Evolutionary conservation across 352 stramenopile species (phyloP).

Genomic region (Phytophthora capsici): DNA sequence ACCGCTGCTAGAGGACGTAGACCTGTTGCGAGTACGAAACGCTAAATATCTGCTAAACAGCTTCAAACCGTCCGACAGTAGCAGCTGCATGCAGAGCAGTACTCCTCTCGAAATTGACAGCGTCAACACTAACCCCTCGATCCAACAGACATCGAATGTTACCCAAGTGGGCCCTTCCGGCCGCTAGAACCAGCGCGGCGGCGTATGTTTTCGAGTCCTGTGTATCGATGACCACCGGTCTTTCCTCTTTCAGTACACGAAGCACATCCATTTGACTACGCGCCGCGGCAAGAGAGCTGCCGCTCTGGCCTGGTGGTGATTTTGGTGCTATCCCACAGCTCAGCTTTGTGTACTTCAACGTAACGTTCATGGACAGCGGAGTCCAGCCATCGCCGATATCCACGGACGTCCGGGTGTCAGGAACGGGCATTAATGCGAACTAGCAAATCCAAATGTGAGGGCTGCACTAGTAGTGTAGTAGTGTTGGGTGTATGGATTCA

Average conservation of each 20-base stretch:
- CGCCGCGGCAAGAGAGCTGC: constrained; percentile 16
- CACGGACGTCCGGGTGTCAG: constrained; percentile 10
- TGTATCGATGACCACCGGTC: constrained; percentile 15
- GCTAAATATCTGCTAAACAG: no score
- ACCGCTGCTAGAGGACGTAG: no score
- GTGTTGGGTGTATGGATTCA: no score
- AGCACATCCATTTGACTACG: constrained; percentile 30
- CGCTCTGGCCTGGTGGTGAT: not conserved
- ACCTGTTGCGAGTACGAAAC: no score
- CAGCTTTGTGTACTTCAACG: constrained; percentile 28
- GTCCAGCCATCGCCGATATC: constrained; percentile 27
- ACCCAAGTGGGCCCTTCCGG: constrained; percentile 19
- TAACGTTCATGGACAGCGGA: constrained; percentile 25
- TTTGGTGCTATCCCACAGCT: constrained; percentile 11
- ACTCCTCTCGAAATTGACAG: constrained; percentile 3
- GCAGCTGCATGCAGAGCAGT: constrained; percentile 26
- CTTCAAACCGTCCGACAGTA: constrained; percentile 15
- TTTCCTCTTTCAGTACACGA: constrained; percentile 36
- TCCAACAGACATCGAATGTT: constrained; percentile 35
- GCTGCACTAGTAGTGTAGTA: no score
- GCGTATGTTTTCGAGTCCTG: constrained; percentile 22
- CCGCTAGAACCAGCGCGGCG: constrained; percentile 21
- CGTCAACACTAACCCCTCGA: constrained; percentile 27
- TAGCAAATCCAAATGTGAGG: constrained; percentile 19
- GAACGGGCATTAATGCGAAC: not conserved